Evolutionary conservation across 31 red algal genomes (phyloP), one percentile per base, ranked within the genome.

Genomic region (Odonthalia washingtoniensis): DNA sequence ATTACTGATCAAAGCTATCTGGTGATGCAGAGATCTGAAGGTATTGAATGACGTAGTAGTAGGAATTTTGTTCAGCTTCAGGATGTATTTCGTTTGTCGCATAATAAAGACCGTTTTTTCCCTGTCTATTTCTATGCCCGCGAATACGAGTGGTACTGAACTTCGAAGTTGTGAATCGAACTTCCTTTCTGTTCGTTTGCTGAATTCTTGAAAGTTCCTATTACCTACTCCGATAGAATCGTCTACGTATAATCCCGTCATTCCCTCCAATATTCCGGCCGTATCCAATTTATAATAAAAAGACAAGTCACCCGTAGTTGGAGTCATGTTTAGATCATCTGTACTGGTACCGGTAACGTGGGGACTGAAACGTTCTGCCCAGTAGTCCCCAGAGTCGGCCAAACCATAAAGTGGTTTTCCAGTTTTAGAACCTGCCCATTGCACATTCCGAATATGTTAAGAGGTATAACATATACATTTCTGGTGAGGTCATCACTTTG

Each of bases 311-410:
- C 78, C 52, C 26, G 77, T 57, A 14, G 21, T 9, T 57, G 49
- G 49, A 14, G 9, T 21, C 49, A 57, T 57, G 21, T 57, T 9
- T 57, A 57, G 45, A 39, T 90, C 87, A 3, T n/a, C n/a, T n/a
- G n/a, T n/a, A n/a, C n/a, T n/a, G n/a, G n/a, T n/a, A n/a, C 80
- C 12, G 4, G 14, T 26, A n/a, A 82, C 32, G 39, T 90, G 65
- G 12, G 30, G 32, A 5, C 62, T 24, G 31, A 74, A 53, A 0
- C 39, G 81, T 16, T 18, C 76, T 21, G 67, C 17, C 87, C 87
- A 90, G 52, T 90, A 90, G 43, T 90, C 77, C 0, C 78, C 66
- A 40, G 2, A 40, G 36, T 74, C 87, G 1, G 77, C 2, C 6
- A 90, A 34, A 0, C 87, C 78, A 75, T 82, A 72, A 1, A 90